Evolutionary conservation across 768 basidiomycete genomes (phyloP).

Genomic region (Xanthoconium purpureum): DNA sequence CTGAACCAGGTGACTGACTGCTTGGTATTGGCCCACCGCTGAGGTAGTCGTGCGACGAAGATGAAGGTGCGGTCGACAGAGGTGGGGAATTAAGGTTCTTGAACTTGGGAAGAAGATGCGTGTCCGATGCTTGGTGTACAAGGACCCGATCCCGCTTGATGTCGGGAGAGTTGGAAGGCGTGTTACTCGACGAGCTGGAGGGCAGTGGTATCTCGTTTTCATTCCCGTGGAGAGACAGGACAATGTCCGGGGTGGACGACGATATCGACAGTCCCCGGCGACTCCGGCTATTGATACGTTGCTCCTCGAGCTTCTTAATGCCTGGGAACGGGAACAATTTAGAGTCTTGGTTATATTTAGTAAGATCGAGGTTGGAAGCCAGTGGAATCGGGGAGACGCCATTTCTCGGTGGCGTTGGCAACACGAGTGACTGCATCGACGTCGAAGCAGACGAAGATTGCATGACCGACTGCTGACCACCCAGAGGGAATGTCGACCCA

Average conservation of each 20-base stretch:
- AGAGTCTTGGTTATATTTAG: conserved; percentile 60
- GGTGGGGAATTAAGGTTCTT: conserved; percentile 39
- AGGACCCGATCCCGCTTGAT: conserved; percentile 56
- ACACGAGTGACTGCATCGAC: conserved; percentile 57
- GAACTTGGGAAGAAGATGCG: conserved; percentile 57
- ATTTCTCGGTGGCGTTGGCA: conserved; percentile 51
- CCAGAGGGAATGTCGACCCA: conserved; percentile 38
- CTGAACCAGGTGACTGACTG: conserved; percentile 36
- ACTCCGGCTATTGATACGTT: conserved; percentile 52
- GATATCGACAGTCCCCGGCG: conserved; percentile 50
- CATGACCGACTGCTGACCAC: conserved; percentile 49
- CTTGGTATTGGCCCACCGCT: conserved; percentile 28
- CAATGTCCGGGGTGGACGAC: conserved; percentile 48
- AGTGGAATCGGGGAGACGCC: conserved; percentile 78
- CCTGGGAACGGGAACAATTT: conserved; percentile 93
- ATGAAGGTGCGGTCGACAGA: conserved; percentile 42
- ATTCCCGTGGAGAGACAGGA: conserved; percentile 41
- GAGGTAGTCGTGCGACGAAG: conserved; percentile 53
- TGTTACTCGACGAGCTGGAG: conserved; percentile 49
- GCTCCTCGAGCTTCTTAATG: conserved; percentile 73
- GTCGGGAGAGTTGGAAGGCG: conserved; percentile 50
- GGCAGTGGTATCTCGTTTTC: conserved; percentile 44
- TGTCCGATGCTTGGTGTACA: conserved; percentile 69
- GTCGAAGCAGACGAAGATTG: conserved; percentile 68
- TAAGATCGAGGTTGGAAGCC: conserved; percentile 64